Evolutionary conservation across 768 basidiomycete species (phyloP).

Genomic region (Lepiota brunneoincarnata): DNA sequence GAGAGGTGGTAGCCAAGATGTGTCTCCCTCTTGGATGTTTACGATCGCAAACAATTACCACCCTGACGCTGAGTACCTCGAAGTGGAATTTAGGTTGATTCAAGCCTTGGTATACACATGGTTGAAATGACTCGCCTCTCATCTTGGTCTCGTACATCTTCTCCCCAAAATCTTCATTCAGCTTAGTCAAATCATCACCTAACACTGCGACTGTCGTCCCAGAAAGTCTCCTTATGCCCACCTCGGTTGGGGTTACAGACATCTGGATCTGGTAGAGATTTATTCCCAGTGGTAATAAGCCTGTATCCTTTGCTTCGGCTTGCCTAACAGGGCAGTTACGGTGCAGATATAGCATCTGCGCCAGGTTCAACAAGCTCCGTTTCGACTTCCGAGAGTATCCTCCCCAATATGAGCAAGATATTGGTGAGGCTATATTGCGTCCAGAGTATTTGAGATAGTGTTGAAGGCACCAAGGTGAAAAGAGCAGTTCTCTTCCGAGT

Average conservation of each 20-base stretch:
- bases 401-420: constrained; percentile 52
- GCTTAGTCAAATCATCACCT: constrained; percentile 45
- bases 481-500: constrained; percentile 85
- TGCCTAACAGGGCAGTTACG: constrained; percentile 26
- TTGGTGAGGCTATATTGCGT: constrained; percentile 52
- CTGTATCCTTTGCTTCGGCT: constrained; percentile 46
- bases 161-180: constrained; percentile 48
- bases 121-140: constrained; percentile 32
- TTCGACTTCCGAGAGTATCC: constrained; percentile 30
- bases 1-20: constrained; percentile 61
- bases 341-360: constrained; percentile 48
- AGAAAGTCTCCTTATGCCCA: constrained; percentile 47
- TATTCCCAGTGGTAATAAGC: constrained; percentile 55
- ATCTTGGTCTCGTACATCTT: constrained; percentile 63
- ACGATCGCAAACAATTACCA: constrained; percentile 51
- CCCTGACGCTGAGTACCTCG: constrained; percentile 52
- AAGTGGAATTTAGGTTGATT: background rate
- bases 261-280: constrained; percentile 50
- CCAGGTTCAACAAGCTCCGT: constrained; percentile 43
- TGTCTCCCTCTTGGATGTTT: constrained; percentile 46
- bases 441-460: constrained; percentile 40
- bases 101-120: background rate
- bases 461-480: constrained; percentile 64
- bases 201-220: constrained; percentile 49
- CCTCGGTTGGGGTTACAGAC: constrained; percentile 17